Base-by-base conservation (phyloP, 495 filamentous ascomycete genomes). In the Glonium stellatum region DNA sequence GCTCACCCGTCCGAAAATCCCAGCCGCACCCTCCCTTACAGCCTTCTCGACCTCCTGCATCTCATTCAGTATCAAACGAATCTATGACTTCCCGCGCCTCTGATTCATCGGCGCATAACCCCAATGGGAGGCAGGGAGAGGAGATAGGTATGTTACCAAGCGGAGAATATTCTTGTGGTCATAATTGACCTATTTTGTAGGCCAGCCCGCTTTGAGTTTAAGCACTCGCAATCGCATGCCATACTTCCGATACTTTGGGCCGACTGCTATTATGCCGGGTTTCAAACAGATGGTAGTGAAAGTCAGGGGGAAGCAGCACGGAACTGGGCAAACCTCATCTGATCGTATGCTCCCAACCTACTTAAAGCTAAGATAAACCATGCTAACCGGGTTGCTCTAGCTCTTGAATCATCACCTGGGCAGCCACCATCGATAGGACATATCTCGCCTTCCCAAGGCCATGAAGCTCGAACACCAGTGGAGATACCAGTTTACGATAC, bases 281-380 rank as follows among this genome's bases (percentile, higher is more conserved):
- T 92, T 89, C 72, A 95, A 92, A 71, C 87, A 92, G 68, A 91
- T 92, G 86, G 86, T 93, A 54, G 88, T 89, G 50, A 85, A 88
- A 65, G 82, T 92, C 13, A 81, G 83, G 61, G 76, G 78, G 58
- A 76, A 77, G 44, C 73, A 76, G 63, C 77, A 75, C 57, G 72
- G 77, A 56, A 75, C 78, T 52, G 69, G 75, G 6, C 77, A 78
- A n/a, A 70, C 76, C 47, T 78, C 79, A 42, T 79, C 78, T 42
- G 77, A 60, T 57, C 54, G 63, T 61, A 58, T 12, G 59, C 55
- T 15, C 10, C 3, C 27, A 31, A 15, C 35, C 18, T 56, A 6
- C n/a, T 5, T 8, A 25, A 19, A 55, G n/a, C 34, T 55, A 31
- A n/a, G 19, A 8, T 27, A 42, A n/a, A n/a, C 6, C 37, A 51